Evolutionary conservation across 2,329 filamentous ascomycete species (phyloP).

Genomic region (Botrytis porri): DNA sequence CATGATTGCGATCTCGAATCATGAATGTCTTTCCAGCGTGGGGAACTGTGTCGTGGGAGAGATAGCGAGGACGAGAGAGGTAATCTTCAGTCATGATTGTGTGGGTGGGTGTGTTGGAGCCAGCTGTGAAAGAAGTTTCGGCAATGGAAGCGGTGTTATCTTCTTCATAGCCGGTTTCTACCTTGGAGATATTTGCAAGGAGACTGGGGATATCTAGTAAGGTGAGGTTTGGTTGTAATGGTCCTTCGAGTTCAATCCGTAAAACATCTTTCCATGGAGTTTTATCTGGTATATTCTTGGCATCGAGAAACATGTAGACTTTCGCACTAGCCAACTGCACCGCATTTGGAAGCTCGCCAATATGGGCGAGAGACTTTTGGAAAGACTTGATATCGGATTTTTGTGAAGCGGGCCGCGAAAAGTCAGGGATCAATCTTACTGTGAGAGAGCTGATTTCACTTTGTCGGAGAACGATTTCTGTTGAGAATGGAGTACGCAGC

Average conservation of each 20-base stretch:
- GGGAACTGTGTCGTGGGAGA: background rate
- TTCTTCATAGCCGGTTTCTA: background rate
- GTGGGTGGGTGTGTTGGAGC: slow-evolving; percentile 7
- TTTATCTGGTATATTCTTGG: background rate
- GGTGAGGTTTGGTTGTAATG: slow-evolving; percentile 10
- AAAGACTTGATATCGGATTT: background rate
- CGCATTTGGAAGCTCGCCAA: background rate
- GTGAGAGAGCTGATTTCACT: background rate
- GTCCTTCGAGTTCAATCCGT: slow-evolving; percentile 16
- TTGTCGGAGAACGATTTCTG: slow-evolving; percentile 16
- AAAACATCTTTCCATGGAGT: slow-evolving; percentile 11
- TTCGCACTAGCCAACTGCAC: background rate
- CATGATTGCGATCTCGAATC: background rate
- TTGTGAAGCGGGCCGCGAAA: slow-evolving; percentile 1
- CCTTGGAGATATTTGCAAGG: slow-evolving; percentile 4
- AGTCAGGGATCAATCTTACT: slow-evolving; percentile 14
- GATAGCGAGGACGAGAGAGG: background rate
- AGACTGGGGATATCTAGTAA: slow-evolving; percentile 14
- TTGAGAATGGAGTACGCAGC: background rate
- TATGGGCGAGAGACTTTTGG: background rate
- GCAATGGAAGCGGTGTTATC: background rate
- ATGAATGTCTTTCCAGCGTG: slow-evolving; percentile 11
- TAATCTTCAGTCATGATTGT: background rate
- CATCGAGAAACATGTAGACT: background rate
- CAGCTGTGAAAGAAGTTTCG: background rate